phyloP scores from a whole-genome alignment of 1,284 basidiomycete genomes.

The Ceratobasidium sp. region DNA sequence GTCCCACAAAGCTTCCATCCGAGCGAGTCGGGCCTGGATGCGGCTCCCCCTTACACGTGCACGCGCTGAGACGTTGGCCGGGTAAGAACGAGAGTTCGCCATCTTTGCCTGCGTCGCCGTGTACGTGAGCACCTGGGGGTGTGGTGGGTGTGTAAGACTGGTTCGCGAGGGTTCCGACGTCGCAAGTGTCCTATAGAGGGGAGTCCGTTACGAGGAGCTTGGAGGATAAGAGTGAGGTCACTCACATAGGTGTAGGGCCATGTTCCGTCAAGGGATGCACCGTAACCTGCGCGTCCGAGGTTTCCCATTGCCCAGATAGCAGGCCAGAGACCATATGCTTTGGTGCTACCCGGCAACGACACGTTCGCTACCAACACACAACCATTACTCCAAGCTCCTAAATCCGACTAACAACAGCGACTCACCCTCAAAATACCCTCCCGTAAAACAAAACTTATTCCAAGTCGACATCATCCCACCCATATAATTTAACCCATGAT shows the following conservation, averaged over 20 bases:
- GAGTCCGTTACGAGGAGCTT: background rate
- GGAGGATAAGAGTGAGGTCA: background rate
- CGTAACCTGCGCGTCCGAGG: conserved; percentile 68
- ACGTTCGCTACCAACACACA: conserved; percentile 45
- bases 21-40: conserved; percentile 60
- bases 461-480: conserved; percentile 55
- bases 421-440: conserved; percentile 54
- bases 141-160: conserved; percentile 51
- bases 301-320: conserved; percentile 75
- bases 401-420: conserved; percentile 21
- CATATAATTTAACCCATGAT: conserved; percentile 59
- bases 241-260: conserved; percentile 59
- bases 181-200: conserved; percentile 64
- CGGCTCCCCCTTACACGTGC: conserved; percentile 66
- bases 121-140: conserved; percentile 48
- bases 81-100: conserved; percentile 59
- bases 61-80: conserved; percentile 61
- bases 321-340: conserved; percentile 76
- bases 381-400: conserved; percentile 11
- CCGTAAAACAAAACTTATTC: conserved; percentile 61
- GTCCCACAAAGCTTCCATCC: conserved; percentile 48
- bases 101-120: conserved; percentile 53
- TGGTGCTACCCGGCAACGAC: conserved; percentile 50
- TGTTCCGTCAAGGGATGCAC: conserved; percentile 66
- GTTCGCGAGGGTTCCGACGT: conserved; percentile 63